Percentiles rank a stretch among this genome's conserved stretches.
These are phyloP conservation scores for Cydonia oblonga DNA, from an alignment of 331 rosid species.

Conservation along the genomic window DNA sequence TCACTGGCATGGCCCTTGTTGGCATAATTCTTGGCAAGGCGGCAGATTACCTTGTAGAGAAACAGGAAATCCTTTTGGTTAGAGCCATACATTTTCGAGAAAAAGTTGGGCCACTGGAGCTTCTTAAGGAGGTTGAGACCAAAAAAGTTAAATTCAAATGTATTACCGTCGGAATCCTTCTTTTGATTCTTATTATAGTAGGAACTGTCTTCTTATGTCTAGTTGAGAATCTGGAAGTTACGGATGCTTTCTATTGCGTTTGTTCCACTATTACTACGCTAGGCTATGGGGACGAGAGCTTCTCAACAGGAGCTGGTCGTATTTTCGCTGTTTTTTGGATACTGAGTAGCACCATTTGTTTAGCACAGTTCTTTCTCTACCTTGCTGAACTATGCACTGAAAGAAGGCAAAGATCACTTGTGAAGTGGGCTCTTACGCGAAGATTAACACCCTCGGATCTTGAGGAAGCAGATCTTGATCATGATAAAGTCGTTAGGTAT, in stretches of 20 bases:
- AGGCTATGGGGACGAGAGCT: constrained; percentile 82
- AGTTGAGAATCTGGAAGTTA: constrained; percentile 42
- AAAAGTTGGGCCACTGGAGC: constrained; percentile 18
- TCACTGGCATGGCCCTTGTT: constrained; percentile 57
- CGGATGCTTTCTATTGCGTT: constrained; percentile 70
- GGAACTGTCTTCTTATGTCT: constrained; percentile 45
- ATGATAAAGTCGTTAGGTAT: constrained; percentile 60
- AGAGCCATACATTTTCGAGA: constrained; percentile 30
- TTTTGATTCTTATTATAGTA: constrained; percentile 30
- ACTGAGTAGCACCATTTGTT: constrained; percentile 65
- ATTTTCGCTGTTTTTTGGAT: constrained; percentile 75
- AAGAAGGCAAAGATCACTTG: constrained; percentile 47
- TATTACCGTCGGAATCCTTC: constrained; percentile 22
- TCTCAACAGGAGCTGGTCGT: constrained; percentile 55
- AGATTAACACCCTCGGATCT: constrained; percentile 46
- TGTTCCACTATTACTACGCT: constrained; percentile 78
- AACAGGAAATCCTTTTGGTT: constrained; percentile 55
- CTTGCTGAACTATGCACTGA: constrained; percentile 60
- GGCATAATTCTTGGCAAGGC: constrained; percentile 75
- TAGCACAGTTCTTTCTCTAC: constrained; percentile 64
- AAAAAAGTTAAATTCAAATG: constrained; percentile 51
- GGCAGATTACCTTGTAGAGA: constrained; percentile 68
- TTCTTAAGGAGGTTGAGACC: constrained; percentile 35
- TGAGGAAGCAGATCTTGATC: constrained; percentile 83
- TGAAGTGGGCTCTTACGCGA: constrained; percentile 41